phyloP scores from a whole-genome alignment of 306 rosid genomes.

The Pueraria montana region DNA sequence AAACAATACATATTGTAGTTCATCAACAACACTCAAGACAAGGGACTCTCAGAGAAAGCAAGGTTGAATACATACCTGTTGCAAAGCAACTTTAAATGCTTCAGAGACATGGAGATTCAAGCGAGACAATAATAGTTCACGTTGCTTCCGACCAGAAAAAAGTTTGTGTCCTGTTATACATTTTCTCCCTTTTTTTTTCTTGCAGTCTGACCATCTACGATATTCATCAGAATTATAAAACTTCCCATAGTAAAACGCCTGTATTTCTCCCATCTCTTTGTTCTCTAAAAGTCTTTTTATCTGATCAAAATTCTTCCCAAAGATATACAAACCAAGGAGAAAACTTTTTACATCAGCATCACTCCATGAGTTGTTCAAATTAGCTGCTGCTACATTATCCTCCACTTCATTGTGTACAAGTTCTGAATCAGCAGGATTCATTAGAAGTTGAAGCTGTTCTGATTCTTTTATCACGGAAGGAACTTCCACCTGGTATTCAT shows the following conservation, averaged over 20 bases:
- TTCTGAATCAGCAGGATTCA: slow-evolving; percentile 57
- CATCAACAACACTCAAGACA: too few species aligned
- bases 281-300: slow-evolving; percentile 66
- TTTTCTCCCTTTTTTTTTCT: slow-evolving; percentile 67
- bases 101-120: too few species aligned
- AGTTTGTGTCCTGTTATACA: slow-evolving; percentile 64
- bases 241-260: slow-evolving; percentile 77
- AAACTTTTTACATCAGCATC: slow-evolving; percentile 54
- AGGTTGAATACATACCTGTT: too few species aligned
- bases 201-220: slow-evolving; percentile 15
- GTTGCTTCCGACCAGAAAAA: slow-evolving; percentile 73
- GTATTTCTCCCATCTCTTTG: slow-evolving; percentile 71
- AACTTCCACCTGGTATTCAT: slow-evolving; percentile 70
- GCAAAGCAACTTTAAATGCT: too few species aligned
- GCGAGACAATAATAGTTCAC: slow-evolving; percentile 51
- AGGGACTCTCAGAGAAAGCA: too few species aligned
- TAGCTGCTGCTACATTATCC: slow-evolving; percentile 42
- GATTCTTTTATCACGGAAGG: slow-evolving; percentile 61
- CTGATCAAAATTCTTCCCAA: slow-evolving; percentile 71
- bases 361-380: slow-evolving; percentile 63
- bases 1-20: too few species aligned
- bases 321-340: too few species aligned
- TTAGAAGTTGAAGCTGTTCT: slow-evolving; percentile 50
- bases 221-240: slow-evolving; percentile 26
- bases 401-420: slow-evolving; percentile 38